Conservation (phyloP, 768 basidiomycete species). For the Boletus reticulatus region DNA sequence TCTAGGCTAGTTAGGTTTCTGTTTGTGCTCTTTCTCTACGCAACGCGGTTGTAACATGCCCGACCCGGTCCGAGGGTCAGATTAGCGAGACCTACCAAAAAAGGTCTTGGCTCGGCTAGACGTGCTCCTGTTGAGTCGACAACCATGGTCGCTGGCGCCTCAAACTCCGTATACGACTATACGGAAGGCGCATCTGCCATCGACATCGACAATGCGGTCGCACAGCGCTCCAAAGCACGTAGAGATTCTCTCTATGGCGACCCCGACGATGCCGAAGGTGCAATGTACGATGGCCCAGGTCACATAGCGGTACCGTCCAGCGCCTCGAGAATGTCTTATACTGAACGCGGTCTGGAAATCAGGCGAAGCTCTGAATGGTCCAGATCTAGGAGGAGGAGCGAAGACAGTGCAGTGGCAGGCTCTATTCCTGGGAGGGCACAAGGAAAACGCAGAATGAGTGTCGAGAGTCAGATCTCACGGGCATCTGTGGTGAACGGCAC, state of each 20-base stretch:
- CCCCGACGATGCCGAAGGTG: constrained; percentile 52
- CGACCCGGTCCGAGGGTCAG: not conserved
- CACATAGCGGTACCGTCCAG: constrained; percentile 72
- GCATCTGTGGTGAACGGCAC: constrained; percentile 40
- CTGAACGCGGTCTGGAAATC: constrained; percentile 38
- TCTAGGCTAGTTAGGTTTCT: constrained; percentile 49
- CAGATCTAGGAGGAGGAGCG: constrained; percentile 48
- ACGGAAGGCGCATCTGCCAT: constrained; percentile 81
- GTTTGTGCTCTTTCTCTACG: not conserved
- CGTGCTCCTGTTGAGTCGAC: not conserved
- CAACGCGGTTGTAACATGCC: not conserved
- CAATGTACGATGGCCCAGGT: constrained; percentile 75
- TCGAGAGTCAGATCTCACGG: constrained; percentile 38
- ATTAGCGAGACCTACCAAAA: constrained; percentile 14
- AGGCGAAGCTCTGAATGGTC: constrained; percentile 58
- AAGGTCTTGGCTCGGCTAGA: not conserved
- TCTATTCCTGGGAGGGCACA: constrained; percentile 31
- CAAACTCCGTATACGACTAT: constrained; percentile 53
- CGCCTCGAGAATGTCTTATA: constrained; percentile 73
- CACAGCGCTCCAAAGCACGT: constrained; percentile 49
- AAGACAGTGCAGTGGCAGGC: constrained; percentile 31
- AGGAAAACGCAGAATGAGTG: constrained; percentile 44
- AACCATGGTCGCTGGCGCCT: constrained; percentile 16
- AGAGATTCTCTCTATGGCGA: constrained; percentile 64
- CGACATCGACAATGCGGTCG: constrained; percentile 67